Percentiles rank a stretch among this genome's conserved stretches.
Evolutionary conservation across 2,329 filamentous ascomycete species (phyloP).

Genomic region (Beauveria caledonica): DNA sequence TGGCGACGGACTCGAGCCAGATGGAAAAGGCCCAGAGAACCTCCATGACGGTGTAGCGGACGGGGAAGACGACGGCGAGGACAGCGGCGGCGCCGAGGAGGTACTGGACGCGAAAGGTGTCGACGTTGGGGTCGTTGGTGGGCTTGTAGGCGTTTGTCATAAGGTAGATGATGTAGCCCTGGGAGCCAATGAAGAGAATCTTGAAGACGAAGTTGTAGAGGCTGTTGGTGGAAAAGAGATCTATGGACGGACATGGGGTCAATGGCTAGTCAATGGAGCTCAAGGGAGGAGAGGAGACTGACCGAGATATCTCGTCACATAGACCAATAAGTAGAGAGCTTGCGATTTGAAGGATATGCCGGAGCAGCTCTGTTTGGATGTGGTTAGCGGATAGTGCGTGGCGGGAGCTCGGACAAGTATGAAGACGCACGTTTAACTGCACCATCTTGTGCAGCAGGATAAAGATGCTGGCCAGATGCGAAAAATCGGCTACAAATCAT

Average conservation of each 20-base stretch:
- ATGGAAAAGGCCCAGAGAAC: constrained; percentile 97
- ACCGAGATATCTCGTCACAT: constrained; percentile 88
- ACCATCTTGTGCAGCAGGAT: constrained; percentile 97
- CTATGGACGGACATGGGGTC: constrained; percentile 31
- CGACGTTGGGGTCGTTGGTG: constrained; percentile 91
- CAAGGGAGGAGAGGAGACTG: constrained; percentile 17
- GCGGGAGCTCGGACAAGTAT: background rate
- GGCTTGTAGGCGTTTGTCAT: constrained; percentile 98
- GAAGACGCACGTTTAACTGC: constrained; percentile 65
- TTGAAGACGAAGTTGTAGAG: constrained; percentile 95
- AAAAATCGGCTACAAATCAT: constrained; percentile 67
- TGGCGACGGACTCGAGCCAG: constrained; percentile 95
- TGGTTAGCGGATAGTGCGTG: constrained; percentile 17
- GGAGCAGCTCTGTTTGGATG: constrained; percentile 85
- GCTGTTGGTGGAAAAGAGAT: constrained; percentile 78
- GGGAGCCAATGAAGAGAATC: constrained; percentile 83
- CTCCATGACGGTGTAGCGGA: constrained; percentile 74
- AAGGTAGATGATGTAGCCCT: constrained; percentile 91
- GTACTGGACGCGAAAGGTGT: constrained; percentile 96
- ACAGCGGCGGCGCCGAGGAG: constrained; percentile 73
- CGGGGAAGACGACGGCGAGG: constrained; percentile 75
- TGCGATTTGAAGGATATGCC: constrained; percentile 99
- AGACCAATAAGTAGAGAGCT: constrained; percentile 88
- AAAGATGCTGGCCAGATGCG: constrained; percentile 87
- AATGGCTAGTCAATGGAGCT: constrained; percentile 1